phyloP scores from a whole-genome alignment of 345 rosid genomes.

The Chamaenerion angustifolium region DNA sequence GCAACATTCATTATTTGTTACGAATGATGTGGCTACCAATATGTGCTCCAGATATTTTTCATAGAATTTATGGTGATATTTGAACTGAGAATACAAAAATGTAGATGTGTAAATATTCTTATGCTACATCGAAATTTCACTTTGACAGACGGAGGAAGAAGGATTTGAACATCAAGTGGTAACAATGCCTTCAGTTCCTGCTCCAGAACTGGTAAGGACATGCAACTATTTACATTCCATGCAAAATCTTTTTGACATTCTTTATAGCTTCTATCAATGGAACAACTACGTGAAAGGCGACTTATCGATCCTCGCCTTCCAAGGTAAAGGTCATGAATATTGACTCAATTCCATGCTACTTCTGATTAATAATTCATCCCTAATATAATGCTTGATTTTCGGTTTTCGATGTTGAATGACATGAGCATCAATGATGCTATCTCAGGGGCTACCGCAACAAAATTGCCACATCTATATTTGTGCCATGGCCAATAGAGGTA shows the following conservation, averaged over 20 bases:
- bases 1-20: too few relatives aligned
- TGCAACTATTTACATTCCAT: constrained; percentile 1
- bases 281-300: constrained; percentile 69
- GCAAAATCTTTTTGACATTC: constrained; percentile 10
- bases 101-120: not conserved
- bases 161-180: constrained; percentile 73
- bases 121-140: constrained; percentile 3
- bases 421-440: not conserved
- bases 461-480: constrained; percentile 45
- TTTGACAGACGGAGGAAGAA: constrained; percentile 47
- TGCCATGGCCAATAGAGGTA: constrained; percentile 96
- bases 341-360: too few relatives aligned
- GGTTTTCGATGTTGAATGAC: not conserved
- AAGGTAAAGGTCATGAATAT: constrained; percentile 38
- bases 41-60: not conserved
- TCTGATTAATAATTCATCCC: not conserved
- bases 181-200: constrained; percentile 56
- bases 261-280: constrained; percentile 76
- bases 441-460: constrained; percentile 85
- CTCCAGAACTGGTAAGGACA: constrained; percentile 57
- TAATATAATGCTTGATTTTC: not conserved
- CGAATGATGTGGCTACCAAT: too few relatives aligned
- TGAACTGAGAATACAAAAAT: not conserved
- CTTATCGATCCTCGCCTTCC: constrained; percentile 81
- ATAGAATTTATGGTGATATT: too few relatives aligned